phyloP scores from a whole-genome alignment of 2,329 filamentous ascomycete species.

The Cladophialophora exuberans region DNA sequence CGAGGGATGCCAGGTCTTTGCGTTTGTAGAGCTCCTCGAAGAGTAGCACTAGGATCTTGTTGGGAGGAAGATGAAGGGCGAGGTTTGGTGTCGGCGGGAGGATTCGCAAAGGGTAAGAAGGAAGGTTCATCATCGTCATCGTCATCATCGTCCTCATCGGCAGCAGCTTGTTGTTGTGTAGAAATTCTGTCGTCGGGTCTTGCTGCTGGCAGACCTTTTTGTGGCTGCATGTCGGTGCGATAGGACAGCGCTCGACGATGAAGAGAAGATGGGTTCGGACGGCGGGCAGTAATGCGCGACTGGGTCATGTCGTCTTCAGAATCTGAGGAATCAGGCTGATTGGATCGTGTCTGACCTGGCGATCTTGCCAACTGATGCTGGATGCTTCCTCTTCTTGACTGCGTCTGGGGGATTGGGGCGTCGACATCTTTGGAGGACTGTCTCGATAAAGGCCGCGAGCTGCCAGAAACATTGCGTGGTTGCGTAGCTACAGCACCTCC shows the following conservation, averaged over 20 bases:
- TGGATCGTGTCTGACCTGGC: conserved; percentile 23
- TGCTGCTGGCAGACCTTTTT: conserved; percentile 8
- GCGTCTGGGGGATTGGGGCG: conserved; percentile 4
- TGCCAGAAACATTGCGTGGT: conserved; percentile 16
- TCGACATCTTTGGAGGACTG: conserved; percentile 30
- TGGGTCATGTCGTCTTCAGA: conserved; percentile 33
- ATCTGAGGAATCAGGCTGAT: conserved; percentile 27
- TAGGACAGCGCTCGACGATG: conserved; percentile 27
- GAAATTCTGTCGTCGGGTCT: conserved; percentile 23
- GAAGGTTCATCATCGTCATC: conserved; percentile 50
- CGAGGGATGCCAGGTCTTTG: conserved; percentile 33
- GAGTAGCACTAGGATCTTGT: conserved; percentile 46
- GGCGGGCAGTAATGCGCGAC: conserved; percentile 28
- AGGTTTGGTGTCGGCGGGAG: conserved; percentile 20
- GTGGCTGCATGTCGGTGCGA: conserved; percentile 20
- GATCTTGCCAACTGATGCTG: conserved; percentile 31
- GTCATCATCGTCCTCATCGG: conserved; percentile 36
- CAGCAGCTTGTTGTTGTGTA: conserved; percentile 37
- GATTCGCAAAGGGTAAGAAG: conserved; percentile 46
- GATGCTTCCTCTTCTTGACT: conserved; percentile 32
- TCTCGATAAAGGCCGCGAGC: conserved; percentile 28
- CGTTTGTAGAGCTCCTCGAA: conserved; percentile 40
- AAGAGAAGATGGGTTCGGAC: conserved; percentile 29
- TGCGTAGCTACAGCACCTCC: conserved; percentile 10
- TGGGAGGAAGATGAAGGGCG: conserved; percentile 30